Conservation (phyloP, 2,329 filamentous ascomycete genomes). For the Gliomastix tumulicola region DNA sequence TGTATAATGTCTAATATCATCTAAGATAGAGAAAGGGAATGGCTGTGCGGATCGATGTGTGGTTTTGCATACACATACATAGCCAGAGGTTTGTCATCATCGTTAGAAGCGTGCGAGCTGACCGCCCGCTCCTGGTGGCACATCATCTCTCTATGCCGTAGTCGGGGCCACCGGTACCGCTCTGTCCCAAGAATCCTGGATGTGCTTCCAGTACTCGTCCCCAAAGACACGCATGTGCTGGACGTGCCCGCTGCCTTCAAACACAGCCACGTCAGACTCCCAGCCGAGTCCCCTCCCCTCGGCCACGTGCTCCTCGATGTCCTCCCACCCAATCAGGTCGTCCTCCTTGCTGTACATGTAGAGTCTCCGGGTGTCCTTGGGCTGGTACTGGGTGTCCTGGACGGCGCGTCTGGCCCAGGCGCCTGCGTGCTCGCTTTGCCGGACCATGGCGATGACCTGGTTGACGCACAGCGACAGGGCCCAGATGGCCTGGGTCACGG, state of each 20-base stretch:
- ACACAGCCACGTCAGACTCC: slow-evolving; percentile 39
- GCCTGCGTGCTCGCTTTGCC: slow-evolving; percentile 26
- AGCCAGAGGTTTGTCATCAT: too few relatives aligned
- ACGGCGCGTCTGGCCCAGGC: slow-evolving; percentile 26
- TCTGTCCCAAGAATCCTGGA: slow-evolving; percentile 19
- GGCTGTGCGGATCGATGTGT: too few relatives aligned
- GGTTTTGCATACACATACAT: too few relatives aligned
- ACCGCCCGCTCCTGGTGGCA: too few relatives aligned
- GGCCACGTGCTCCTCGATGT: slow-evolving; percentile 47
- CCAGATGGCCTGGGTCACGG: slow-evolving; percentile 39
- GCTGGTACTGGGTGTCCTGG: slow-evolving; percentile 27
- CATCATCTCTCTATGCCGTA: too few relatives aligned
- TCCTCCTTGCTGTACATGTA: slow-evolving; percentile 55
- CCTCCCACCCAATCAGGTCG: slow-evolving; percentile 45
- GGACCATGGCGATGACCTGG: slow-evolving; percentile 14
- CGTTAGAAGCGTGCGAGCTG: too few relatives aligned
- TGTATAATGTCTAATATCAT: too few relatives aligned
- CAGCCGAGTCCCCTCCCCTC: slow-evolving; percentile 41
- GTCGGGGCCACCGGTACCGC: too few relatives aligned
- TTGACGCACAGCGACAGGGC: slow-evolving; percentile 30
- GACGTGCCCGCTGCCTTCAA: slow-evolving; percentile 53
- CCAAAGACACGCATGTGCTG: slow-evolving; percentile 52
- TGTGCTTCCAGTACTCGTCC: slow-evolving; percentile 48
- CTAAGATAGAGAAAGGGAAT: too few relatives aligned
- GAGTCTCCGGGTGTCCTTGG: slow-evolving; percentile 32